Evolutionary conservation across 2,329 filamentous ascomycete species (phyloP), one percentile per base, ranked within the genome.

Genomic region (Alternaria ventricosa): DNA sequence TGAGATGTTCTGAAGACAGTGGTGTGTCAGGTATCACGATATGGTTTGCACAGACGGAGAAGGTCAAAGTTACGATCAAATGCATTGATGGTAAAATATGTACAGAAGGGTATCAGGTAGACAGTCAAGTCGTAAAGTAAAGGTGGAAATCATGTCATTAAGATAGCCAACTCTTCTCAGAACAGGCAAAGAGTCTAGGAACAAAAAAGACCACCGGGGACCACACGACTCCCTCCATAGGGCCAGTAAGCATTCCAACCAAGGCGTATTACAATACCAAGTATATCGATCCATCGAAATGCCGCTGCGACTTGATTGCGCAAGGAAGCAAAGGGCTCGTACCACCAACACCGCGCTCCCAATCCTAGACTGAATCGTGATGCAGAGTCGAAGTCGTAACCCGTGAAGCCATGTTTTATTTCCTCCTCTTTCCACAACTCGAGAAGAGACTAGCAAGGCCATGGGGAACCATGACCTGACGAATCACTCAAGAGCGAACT

Each of bases 201-300:
- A 78, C 75, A 79, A 72, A 71, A 67, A 65, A 71, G 41, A 60
- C 71, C 71, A 72, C 73, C 64, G n/a, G 72, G 36, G 73, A 77
- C 76, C 76, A 78, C 76, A 79, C 76, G 53, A 75, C 74, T 71
- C 71, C 72, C 71, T 75, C 74, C 68, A 58, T 61, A 57, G 68
- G 61, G 69, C 61, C 69, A 77, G 69, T 68, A 71, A 68, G 72
- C 73, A 69, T 72, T 72, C 62, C 67, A 68, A 74, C 73, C 71
- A 73, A 74, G 53, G 69, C 71, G 73, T 75, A 76, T 75, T 71
- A 72, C 41, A 69, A 74, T 75, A 75, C 59, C 64, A 60, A 65
- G 74, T 71, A 71, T 73, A 68, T 73, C 41, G 46, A 25, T 75
- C 75, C 77, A 77, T 77, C 74, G 71, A 76, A 77, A 71, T 75